Percentiles rank a stretch among this genome's conserved stretches.
These are phyloP conservation scores for Debaryomyces subglobosus DNA, from an alignment of 1,139 yeast genomes.

Conservation along the genomic window DNA sequence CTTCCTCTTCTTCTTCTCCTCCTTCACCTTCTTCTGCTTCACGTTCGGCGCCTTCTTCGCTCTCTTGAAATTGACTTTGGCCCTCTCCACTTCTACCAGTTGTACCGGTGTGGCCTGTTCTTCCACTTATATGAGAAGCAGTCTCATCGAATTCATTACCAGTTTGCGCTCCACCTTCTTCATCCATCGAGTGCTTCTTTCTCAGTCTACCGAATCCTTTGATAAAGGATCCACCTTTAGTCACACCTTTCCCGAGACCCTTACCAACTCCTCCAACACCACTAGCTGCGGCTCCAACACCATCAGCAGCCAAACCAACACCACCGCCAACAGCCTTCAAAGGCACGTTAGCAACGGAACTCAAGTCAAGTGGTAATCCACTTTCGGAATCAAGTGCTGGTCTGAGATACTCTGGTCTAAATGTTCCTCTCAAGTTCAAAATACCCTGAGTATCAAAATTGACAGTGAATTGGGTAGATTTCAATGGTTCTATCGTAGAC, in stretches of 20 bases:
- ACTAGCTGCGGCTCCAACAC: slow-evolving; percentile 41
- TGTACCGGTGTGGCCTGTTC: slow-evolving; percentile 8
- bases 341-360: slow-evolving; percentile 49
- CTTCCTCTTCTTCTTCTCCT: slow-evolving; percentile 3
- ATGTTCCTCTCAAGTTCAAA: slow-evolving; percentile 53
- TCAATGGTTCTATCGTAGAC: slow-evolving; percentile 47
- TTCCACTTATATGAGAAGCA: slow-evolving; percentile 6
- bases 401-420: slow-evolving; percentile 68
- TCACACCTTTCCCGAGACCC: slow-evolving; percentile 25
- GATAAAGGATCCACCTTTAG: slow-evolving; percentile 8
- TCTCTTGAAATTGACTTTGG: not conserved
- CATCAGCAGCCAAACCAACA: slow-evolving; percentile 38
- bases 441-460: slow-evolving; percentile 64
- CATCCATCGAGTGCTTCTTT: slow-evolving; percentile 19
- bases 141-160: slow-evolving; percentile 1
- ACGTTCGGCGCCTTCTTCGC: slow-evolving; percentile 11
- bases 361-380: slow-evolving; percentile 45
- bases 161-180: slow-evolving; percentile 12
- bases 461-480: slow-evolving; percentile 49
- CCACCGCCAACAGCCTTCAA: slow-evolving; percentile 49
- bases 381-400: slow-evolving; percentile 51
- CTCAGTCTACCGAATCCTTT: slow-evolving; percentile 22
- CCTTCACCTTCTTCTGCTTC: slow-evolving; percentile 1
- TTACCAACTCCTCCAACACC: slow-evolving; percentile 52
- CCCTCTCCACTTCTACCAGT: slow-evolving; percentile 7